A percentile compares a stretch with the other conserved stretches of the same genome.
These are phyloP conservation scores for Ailanthus altissimus DNA, from an alignment of 345 rosid genomes.

Conservation along the genomic window DNA sequence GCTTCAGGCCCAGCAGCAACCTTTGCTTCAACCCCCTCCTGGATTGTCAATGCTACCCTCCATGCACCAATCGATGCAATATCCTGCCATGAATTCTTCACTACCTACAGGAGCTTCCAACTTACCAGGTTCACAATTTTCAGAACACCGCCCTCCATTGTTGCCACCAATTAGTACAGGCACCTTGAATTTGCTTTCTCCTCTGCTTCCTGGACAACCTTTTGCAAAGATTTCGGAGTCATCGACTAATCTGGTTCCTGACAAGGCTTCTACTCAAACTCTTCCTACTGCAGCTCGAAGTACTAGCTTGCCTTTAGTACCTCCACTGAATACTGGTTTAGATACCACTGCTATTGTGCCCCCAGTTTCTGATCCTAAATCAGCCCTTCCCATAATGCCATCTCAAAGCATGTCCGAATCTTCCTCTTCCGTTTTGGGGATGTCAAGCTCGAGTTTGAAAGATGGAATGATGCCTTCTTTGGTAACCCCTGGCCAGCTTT, in stretches of 20 bases:
- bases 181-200: slow-evolving; percentile 22
- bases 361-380: slow-evolving; percentile 24
- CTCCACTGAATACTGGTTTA: slow-evolving; percentile 22
- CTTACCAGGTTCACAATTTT: slow-evolving; percentile 30
- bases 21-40: slow-evolving; percentile 37
- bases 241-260: slow-evolving; percentile 24
- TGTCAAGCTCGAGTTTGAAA: slow-evolving; percentile 23
- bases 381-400: slow-evolving; percentile 26
- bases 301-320: slow-evolving; percentile 27
- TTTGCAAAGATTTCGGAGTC: slow-evolving; percentile 30
- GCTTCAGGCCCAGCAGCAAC: slow-evolving; percentile 38
- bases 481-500: slow-evolving; percentile 43
- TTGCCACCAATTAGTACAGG: slow-evolving; percentile 30
- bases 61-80: slow-evolving; percentile 37
- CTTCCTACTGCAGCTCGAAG: slow-evolving; percentile 27
- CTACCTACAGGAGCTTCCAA: slow-evolving; percentile 27
- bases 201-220: slow-evolving; percentile 23
- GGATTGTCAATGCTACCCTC: slow-evolving; percentile 40
- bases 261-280: slow-evolving; percentile 23
- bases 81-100: slow-evolving; percentile 26
- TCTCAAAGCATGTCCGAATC: slow-evolving; percentile 29
- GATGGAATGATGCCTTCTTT: slow-evolving; percentile 36
- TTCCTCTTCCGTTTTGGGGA: slow-evolving; percentile 17
- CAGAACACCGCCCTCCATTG: slow-evolving; percentile 29
- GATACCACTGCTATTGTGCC: slow-evolving; percentile 21